These are phyloP conservation scores for Metschnikowia henanensis DNA, from an alignment of 805 yeast genomes.

Conservation along the genomic window DNA sequence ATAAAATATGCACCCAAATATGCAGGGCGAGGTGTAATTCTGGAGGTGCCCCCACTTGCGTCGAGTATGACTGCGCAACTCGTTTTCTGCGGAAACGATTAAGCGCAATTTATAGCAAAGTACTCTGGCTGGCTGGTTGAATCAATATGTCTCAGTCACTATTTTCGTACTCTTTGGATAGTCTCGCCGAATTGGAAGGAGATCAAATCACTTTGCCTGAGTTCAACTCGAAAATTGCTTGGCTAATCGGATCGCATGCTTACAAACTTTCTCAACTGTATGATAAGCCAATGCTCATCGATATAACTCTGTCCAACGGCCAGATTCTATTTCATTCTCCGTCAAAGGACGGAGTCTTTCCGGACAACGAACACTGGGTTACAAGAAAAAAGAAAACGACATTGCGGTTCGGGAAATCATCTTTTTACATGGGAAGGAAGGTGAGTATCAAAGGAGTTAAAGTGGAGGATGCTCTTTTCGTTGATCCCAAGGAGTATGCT, in stretches of 20 bases:
- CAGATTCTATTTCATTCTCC: conserved; percentile 48
- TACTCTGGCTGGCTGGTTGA: background rate
- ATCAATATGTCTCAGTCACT: conserved; percentile 8
- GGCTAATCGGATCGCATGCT: conserved; percentile 45
- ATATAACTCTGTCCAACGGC: conserved; percentile 46
- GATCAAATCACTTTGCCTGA: conserved; percentile 20
- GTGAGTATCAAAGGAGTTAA: conserved; percentile 31
- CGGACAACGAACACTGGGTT: conserved; percentile 59
- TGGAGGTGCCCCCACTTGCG: too few species aligned
- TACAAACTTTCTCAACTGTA: conserved; percentile 33
- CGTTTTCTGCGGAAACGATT: too few species aligned
- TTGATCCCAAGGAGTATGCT: conserved; percentile 46
- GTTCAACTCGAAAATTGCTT: conserved; percentile 41
- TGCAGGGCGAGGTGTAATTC: too few species aligned
- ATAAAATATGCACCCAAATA: too few species aligned
- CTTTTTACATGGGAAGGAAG: conserved; percentile 48
- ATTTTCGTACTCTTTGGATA: conserved; percentile 5
- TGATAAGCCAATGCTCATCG: conserved; percentile 44
- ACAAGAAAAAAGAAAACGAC: conserved; percentile 49
- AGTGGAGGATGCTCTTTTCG: conserved; percentile 36
- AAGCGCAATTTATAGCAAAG: too few species aligned
- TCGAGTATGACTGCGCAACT: too few species aligned
- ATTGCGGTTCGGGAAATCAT: conserved; percentile 47
- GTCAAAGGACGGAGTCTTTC: conserved; percentile 35
- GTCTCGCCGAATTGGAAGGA: conserved; percentile 15